Evolutionary conservation across 148 eudicot species (phyloP), one percentile per base, ranked within the genome.

Genomic region (Polygonum aviculare): DNA sequence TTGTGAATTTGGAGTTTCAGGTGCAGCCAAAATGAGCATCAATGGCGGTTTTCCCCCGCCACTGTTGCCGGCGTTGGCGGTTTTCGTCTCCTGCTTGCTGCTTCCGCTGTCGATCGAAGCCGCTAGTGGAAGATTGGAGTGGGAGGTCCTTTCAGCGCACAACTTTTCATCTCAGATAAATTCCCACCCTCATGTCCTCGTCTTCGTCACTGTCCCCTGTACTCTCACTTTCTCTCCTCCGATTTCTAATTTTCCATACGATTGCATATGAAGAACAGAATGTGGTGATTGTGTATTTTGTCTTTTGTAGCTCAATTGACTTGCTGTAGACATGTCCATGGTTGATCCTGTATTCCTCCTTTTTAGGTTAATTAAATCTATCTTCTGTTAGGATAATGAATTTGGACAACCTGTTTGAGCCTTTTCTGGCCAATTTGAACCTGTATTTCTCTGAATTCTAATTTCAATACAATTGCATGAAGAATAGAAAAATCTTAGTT

Each of bases 161-260:
- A 94, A 94, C 80, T 94, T 85, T 81, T 86, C 97, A 6, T 80
- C 90, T 47, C 90, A 87, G 85, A 91, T 91, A 81, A 86, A 84
- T 36, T 84, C 82, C 75, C 84, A 94, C 44, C 87, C 90, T 72
- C 85, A 87, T 69, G 40, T 87, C 67, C 84, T 94, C 39, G 85
- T 94, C 44, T 38, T 94, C 57, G 88, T 91, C 75, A 88, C 98
- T 10, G 90, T 94, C n/a, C 97, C 98, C 78, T 75, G 81, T 79
- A 47, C 22, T 72, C 33, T 49, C 65, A 60, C 72, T 76, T 18
- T 69, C 79, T 38, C 49, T 78, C 50, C 78, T 69, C 44, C 55
- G 70, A n/a, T 36, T 16, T 36, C 7, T 36, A 26, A 26, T 26
- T 26, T 26, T 12, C 11, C 15, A 67, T 36, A 36, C 16, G 7